These are phyloP conservation scores for Thraustotheca clavata DNA, from an alignment of 352 stramenopile genomes.

Conservation along the genomic window DNA sequence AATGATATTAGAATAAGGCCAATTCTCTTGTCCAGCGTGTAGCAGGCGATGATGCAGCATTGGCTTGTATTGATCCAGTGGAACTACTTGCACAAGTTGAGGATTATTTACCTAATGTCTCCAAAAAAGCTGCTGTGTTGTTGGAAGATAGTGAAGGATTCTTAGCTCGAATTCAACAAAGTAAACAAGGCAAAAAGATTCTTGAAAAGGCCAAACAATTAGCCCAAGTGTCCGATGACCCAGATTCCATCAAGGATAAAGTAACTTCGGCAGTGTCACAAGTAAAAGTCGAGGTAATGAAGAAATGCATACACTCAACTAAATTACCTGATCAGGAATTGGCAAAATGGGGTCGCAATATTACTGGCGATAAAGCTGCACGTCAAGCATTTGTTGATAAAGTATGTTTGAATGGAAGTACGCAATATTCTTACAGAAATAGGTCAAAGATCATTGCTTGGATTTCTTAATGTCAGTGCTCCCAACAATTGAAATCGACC, in stretches of 20 bases:
- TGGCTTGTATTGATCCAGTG: conserved; percentile 45
- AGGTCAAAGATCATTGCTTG: conserved; percentile 73
- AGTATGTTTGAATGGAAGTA: neutral
- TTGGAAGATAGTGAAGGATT: conserved; percentile 65
- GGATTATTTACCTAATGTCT: conserved; percentile 49
- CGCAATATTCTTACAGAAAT: neutral
- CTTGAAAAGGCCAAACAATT: conserved; percentile 61
- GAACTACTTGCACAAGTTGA: conserved; percentile 53
- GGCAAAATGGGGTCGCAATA: conserved; percentile 47
- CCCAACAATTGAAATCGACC: conserved; percentile 74
- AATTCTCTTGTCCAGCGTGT: neutral
- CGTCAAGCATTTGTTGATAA: conserved; percentile 68
- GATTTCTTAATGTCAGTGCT: conserved; percentile 83
- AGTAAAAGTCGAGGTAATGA: conserved; percentile 10
- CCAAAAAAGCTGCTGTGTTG: conserved; percentile 37
- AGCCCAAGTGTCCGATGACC: conserved; percentile 66
- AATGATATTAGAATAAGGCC: conserved; percentile 3
- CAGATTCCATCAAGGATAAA: conserved; percentile 58
- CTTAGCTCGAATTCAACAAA: conserved; percentile 59
- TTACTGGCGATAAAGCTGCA: conserved; percentile 54
- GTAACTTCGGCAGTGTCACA: conserved; percentile 28
- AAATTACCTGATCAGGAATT: conserved; percentile 28
- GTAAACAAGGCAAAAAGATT: conserved; percentile 48
- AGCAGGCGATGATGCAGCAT: conserved; percentile 31
- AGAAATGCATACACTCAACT: neutral